These are phyloP conservation scores for Euclidium syriacum DNA, from an alignment of 345 rosid genomes.

Conservation along the genomic window DNA sequence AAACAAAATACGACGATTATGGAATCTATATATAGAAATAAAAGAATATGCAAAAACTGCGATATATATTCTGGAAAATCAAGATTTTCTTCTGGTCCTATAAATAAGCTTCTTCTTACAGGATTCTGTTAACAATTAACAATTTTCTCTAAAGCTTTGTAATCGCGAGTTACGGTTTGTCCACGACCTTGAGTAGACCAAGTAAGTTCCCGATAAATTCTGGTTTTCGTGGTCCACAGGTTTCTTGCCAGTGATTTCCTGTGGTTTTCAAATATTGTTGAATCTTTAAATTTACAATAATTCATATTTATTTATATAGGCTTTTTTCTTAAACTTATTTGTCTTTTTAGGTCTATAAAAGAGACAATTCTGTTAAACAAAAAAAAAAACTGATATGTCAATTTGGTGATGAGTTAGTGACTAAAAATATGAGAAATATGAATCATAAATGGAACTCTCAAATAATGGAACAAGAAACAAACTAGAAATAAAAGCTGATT, in stretches of 20 bases:
- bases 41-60: conserved; percentile 2
- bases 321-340: too few relatives aligned
- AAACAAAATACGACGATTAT: neutral
- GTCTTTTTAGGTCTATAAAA: too few relatives aligned
- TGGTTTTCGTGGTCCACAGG: neutral
- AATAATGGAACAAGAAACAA: neutral
- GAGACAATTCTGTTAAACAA: too few relatives aligned
- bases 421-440: neutral
- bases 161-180: neutral
- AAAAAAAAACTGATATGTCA: too few relatives aligned
- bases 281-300: neutral
- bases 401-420: neutral
- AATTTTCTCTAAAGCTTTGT: neutral
- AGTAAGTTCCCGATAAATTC: conserved; percentile 4
- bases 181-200: conserved; percentile 2
- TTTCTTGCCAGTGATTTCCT: neutral
- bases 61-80: neutral
- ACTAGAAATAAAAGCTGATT: neutral
- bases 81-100: neutral
- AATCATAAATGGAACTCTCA: too few relatives aligned
- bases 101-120: neutral
- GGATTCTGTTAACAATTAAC: neutral
- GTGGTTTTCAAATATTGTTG: neutral
- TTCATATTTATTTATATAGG: too few relatives aligned
- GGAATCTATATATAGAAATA: conserved; percentile 13